Base-by-base conservation (phyloP, 768 basidiomycete genomes). In the Termitomyces sp. region DNA sequence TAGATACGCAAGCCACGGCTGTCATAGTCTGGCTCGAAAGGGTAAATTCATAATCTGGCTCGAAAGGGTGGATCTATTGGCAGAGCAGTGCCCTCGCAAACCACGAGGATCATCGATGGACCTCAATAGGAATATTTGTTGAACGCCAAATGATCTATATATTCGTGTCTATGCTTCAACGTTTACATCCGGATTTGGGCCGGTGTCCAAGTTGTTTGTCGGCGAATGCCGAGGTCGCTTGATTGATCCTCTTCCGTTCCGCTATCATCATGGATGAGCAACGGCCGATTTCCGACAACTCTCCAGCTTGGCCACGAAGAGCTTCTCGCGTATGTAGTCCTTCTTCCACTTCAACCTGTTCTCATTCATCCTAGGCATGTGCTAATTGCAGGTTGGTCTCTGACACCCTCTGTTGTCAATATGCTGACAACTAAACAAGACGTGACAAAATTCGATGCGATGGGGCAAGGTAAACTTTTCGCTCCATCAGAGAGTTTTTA, bases 371-470 rank as follows among this genome's bases (percentile, higher is more conserved):
- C 47, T 46, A 84, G 83, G 83, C 83, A 44, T 85, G 83, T 69
- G 80, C 82, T 13, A 81, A 75, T 51, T 85, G 83, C 77, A 82
- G 83, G 83, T 78, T 63, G 64, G 61, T 65, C 45, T 71, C 58
- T 59, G 49, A 48, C 55, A 7, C 51, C 44, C 54, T 48, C 31
- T 44, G 46, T 37, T 58, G n/a, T 49, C 37, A 56, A 24, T 49
- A 56, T 59, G 41, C 54, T 59, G 51, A 64, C 59, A 47, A 54
- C 49, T 48, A 45, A 57, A 28, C 50, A 65, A 85, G 84, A 64
- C 81, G 80, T 60, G 84, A 85, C 65, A 85, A 86, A 69, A 78
- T 82, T 58, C 79, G 82, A 58, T 86, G 84, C 68, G 81, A 85
- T 66, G 79, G 81, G 26, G 68, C 71, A 60, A 78, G 77, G 78